These are phyloP conservation scores for Pichia exigua DNA, from an alignment of 805 yeast species.

Conservation along the genomic window DNA sequence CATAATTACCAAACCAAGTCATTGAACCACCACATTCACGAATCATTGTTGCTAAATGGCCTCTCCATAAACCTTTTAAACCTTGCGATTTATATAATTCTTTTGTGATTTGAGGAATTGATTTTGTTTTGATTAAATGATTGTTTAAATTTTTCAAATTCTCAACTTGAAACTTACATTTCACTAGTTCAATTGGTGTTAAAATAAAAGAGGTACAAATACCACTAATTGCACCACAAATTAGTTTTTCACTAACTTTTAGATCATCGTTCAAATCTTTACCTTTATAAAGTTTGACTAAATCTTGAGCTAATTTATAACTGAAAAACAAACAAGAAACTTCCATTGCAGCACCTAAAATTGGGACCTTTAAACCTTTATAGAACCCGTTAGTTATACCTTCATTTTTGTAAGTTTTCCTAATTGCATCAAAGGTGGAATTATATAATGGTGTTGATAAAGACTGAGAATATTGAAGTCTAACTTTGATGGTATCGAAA, in stretches of 20 bases:
- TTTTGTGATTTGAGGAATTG: constrained; percentile 30
- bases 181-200: constrained; percentile 88
- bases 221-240: constrained; percentile 80
- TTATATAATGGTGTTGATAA: constrained; percentile 39
- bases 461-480: constrained; percentile 69
- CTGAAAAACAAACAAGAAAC: constrained; percentile 71
- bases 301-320: constrained; percentile 42
- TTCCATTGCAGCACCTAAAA: constrained; percentile 86
- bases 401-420: constrained; percentile 53
- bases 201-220: constrained; percentile 71
- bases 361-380: constrained; percentile 72
- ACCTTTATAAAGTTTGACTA: constrained; percentile 25
- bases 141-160: constrained; percentile 23
- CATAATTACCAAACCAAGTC: constrained; percentile 91
- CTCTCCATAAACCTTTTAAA: constrained; percentile 73
- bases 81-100: constrained; percentile 44
- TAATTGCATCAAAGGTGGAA: constrained; percentile 61
- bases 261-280: constrained; percentile 15
- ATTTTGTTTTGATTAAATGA: constrained; percentile 13
- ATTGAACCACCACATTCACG: constrained; percentile 89
- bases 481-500: constrained; percentile 85
- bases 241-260: constrained; percentile 28
- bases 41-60: constrained; percentile 71
- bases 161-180: constrained; percentile 79
- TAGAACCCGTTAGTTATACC: constrained; percentile 70